Base-by-base conservation (phyloP, 352 stramenopile genomes). In the Phytophthora europaea region DNA sequence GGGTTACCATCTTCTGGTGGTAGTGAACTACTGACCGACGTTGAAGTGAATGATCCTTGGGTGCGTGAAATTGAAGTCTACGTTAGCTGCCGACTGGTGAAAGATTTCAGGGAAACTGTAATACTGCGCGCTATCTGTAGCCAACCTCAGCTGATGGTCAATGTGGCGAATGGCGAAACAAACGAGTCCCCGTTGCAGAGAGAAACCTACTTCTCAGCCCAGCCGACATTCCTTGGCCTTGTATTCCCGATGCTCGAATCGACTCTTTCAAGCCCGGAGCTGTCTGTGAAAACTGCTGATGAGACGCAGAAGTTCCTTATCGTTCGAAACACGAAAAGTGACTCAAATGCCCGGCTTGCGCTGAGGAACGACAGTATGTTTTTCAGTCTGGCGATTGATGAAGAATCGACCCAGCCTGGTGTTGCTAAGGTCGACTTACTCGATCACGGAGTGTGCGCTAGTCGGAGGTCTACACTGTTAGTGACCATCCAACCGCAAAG, bases 361-460 rank as follows among this genome's bases (percentile, higher is more conserved):
- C 66, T 97, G 36, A 76, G 90, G 12, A 97, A 95, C 50, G 88
- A 97, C 74, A 95, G 84, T 47, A 85, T 97, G 76, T 97, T 97
- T 69, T 97, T 97, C 73, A 85, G 72, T 23, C 72, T 94, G 3
- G 69, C 56, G n/a, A 81, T 94, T 38, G 86, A 93, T 52, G 70
- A 85, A 58, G 62, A 62, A 38, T 56, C 83, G 51, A 89, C 78
- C 7, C 56, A 77, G 6, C 53, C 67, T 31, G 78, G 72, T n/a
- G 63, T 65, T 3, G 79, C 89, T 9, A 84, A 88, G 28, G 80
- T 91, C 10, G 84, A 93, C 45, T 69, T 90, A 26, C 56, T 94
- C 47, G 86, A 95, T 47, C 79, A 90, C n/a, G 87, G 86, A 7
- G 74, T 95, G 22, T 90, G 86, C n/a, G 84, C 88, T 43, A 87